Evolutionary conservation across 2,329 filamentous ascomycete genomes (phyloP).

Genomic region (Aspergillus hortae): DNA sequence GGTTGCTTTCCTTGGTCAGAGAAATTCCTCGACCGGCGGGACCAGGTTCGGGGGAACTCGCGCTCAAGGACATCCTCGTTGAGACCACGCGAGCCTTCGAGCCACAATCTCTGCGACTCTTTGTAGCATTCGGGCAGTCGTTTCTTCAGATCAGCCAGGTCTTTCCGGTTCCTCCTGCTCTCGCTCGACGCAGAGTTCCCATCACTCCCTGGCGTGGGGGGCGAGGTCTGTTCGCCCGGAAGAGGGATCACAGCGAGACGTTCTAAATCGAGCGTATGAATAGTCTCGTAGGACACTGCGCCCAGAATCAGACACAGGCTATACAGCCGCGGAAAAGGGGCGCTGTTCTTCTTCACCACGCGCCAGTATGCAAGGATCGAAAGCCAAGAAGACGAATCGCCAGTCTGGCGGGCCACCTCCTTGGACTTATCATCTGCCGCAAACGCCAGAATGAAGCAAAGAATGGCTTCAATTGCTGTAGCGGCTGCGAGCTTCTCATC

Average conservation of each 20-base stretch:
- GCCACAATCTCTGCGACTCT: constrained; percentile 43
- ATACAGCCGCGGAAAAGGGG: constrained; percentile 38
- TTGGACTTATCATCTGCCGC: constrained; percentile 41
- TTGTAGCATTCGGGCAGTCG: constrained; percentile 40
- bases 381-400: constrained; percentile 43
- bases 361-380: constrained; percentile 47
- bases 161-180: constrained; percentile 33
- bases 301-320: constrained; percentile 45
- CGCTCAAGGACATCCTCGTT: constrained; percentile 38
- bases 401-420: constrained; percentile 32
- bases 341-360: constrained; percentile 39
- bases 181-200: constrained; percentile 37
- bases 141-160: constrained; percentile 39
- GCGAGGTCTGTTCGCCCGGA: constrained; percentile 36
- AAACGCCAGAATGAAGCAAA: constrained; percentile 48
- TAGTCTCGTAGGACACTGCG: constrained; percentile 44
- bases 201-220: constrained; percentile 44
- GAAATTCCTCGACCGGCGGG: constrained; percentile 35
- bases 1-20: constrained; percentile 33
- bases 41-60: constrained; percentile 46
- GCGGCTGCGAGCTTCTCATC: constrained; percentile 38
- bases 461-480: constrained; percentile 43
- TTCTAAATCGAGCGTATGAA: constrained; percentile 44
- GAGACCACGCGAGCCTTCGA: constrained; percentile 40
- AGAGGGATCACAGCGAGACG: constrained; percentile 40